Base-by-base conservation (phyloP, 805 yeast genomes). In the Myxozyma kluyveri region DNA sequence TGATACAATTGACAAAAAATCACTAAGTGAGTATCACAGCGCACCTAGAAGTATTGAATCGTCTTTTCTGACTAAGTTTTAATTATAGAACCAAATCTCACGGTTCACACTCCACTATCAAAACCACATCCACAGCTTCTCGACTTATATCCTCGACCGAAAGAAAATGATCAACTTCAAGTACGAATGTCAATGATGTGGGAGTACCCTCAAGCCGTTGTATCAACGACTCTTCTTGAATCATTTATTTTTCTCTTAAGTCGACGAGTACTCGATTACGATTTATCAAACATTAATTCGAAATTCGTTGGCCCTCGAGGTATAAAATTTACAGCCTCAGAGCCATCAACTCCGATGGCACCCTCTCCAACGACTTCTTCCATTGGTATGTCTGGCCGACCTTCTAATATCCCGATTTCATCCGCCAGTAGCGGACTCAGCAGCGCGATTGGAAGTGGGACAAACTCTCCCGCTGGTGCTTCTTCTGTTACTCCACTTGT, bases 101-200 rank as follows among this genome's bases (percentile, higher is more conserved):
- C 69, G 68, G 73, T 66, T 56, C 74, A 60, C 65, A 70, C 64
- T 51, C 71, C 58, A 53, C 65, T 64, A 57, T 63, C 54, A 62
- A 61, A 57, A 29, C 54, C 49, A 33, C 76, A 78, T 22, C 67
- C 70, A 18, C 73, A 72, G 38, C 72, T 91, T 33, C 72, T 91
- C 58, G 98, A 91, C 66, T 69, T 81, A 36, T 88, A 84, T 65
- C 76, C 87, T 1, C 78, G 79, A 42, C 60, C 60, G 17, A 56
- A 56, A 39, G 60, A 45, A 35, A 56, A 50, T 50, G 87, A 89
- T 69, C 78, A 82, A 42, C 72, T 93, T 48, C 80, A 82, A 56
- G 72, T 91, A 47, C 80, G 98, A 70, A 84, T 93, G 41, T 93
- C 90, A 59, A 76, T 93, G 80, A 74, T 86, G 33, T 93, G 98